A percentile compares a stretch with the other conserved stretches of the same genome.
Evolutionary conservation across 106 monocot genomes (phyloP).

Genomic region (Cymbidium sinense): DNA sequence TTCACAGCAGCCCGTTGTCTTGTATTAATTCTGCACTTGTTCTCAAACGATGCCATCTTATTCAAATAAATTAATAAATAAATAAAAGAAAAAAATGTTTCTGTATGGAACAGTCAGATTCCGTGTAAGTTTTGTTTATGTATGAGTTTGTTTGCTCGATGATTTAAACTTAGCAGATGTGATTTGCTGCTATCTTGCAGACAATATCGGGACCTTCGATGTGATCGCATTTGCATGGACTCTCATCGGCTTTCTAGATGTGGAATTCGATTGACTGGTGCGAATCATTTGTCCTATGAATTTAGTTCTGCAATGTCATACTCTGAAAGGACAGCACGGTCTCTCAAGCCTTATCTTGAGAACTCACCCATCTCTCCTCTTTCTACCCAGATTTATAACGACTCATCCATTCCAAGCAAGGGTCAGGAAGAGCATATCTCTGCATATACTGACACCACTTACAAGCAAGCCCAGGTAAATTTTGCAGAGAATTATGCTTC

Average conservation of each 20-base stretch:
- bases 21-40: too few relatives aligned
- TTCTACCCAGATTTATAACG: constrained; percentile 32
- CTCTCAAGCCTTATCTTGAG: constrained; percentile 27
- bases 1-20: too few relatives aligned
- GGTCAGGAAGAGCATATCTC: constrained; percentile 3
- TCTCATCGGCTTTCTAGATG: background rate
- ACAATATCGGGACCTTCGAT: background rate
- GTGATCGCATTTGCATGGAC: background rate
- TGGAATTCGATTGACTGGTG: background rate
- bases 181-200: background rate
- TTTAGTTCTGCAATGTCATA: background rate
- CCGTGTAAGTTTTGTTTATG: too few relatives aligned
- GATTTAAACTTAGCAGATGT: background rate
- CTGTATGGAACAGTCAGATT: too few relatives aligned
- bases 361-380: constrained; percentile 61
- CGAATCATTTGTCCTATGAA: background rate
- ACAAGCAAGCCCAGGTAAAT: too few relatives aligned
- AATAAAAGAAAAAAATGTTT: too few relatives aligned
- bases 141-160: too few relatives aligned
- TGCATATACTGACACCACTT: too few relatives aligned
- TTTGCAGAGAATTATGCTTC: constrained; percentile 3
- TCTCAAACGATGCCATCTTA: too few relatives aligned
- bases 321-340: background rate
- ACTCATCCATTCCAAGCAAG: constrained; percentile 25
- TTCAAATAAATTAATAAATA: too few relatives aligned